A percentile compares a stretch with the other conserved stretches of the same genome.
Conservation (phyloP, 1,139 yeast genomes). For the Kluyveromyces sp. region DNA sequence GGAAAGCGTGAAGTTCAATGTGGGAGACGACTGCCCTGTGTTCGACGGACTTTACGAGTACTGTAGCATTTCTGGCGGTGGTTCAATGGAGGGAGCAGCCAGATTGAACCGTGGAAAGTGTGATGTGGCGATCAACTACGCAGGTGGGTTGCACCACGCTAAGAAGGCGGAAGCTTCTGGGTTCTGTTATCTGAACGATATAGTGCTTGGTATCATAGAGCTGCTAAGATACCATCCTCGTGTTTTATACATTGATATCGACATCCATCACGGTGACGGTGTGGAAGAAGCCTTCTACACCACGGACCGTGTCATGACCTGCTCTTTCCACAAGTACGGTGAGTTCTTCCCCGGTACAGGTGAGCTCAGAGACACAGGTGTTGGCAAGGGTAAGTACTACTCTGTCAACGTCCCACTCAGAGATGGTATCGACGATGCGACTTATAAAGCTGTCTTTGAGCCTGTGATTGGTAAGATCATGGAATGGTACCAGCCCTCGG, state of each 20-base stretch:
- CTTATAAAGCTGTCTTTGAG: slow-evolving; percentile 80
- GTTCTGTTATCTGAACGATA: slow-evolving; percentile 86
- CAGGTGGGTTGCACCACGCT: slow-evolving; percentile 97
- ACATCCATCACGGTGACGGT: slow-evolving; percentile 97
- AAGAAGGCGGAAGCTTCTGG: slow-evolving; percentile 95
- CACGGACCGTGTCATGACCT: slow-evolving; percentile 95
- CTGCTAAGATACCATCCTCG: slow-evolving; percentile 86
- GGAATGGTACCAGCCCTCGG: slow-evolving; percentile 93
- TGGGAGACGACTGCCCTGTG: slow-evolving; percentile 96
- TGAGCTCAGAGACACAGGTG: slow-evolving; percentile 79
- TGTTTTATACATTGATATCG: slow-evolving; percentile 92
- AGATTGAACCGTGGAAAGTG: slow-evolving; percentile 87
- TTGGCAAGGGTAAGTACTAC: slow-evolving; percentile 82
- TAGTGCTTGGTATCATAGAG: slow-evolving; percentile 85
- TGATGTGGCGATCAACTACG: slow-evolving; percentile 93
- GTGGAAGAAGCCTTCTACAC: slow-evolving; percentile 97
- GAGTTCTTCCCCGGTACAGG: slow-evolving; percentile 98
- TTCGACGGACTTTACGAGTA: slow-evolving; percentile 94
- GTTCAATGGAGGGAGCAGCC: slow-evolving; percentile 96
- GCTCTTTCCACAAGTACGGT: slow-evolving; percentile 94
- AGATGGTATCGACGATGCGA: slow-evolving; percentile 88
- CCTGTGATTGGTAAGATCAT: slow-evolving; percentile 74
- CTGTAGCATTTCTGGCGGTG: slow-evolving; percentile 92
- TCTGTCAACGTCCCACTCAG: slow-evolving; percentile 84
- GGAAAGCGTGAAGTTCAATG: slow-evolving; percentile 91